These are phyloP conservation scores for Rhododendron vialii DNA, from an alignment of 148 eudicot genomes.

Conservation along the genomic window DNA sequence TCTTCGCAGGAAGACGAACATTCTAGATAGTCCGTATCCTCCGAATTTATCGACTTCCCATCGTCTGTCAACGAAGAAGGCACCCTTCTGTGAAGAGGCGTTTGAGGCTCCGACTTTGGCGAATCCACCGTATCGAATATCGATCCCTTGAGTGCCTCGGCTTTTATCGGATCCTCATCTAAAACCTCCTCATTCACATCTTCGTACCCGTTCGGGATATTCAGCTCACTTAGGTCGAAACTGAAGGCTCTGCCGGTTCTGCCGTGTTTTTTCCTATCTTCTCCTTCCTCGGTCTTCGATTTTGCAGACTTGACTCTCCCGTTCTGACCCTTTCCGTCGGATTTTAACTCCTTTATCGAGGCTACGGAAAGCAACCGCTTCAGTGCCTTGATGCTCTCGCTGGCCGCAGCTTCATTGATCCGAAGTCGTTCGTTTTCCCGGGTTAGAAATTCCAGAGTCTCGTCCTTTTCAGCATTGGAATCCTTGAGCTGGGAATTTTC, in stretches of 20 bases:
- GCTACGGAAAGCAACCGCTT: slow-evolving; percentile 40
- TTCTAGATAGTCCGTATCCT: slow-evolving; percentile 35
- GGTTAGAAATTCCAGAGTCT: slow-evolving; percentile 44
- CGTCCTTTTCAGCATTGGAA: slow-evolving; percentile 54
- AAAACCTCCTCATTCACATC: slow-evolving; percentile 16
- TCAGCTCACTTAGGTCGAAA: slow-evolving; percentile 44
- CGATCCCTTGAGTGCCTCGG: slow-evolving; percentile 61
- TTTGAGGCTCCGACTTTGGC: slow-evolving; percentile 27
- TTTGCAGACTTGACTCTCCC: slow-evolving; percentile 23
- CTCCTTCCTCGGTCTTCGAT: slow-evolving; percentile 24
- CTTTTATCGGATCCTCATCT: slow-evolving; percentile 46
- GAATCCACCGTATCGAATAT: slow-evolving; percentile 54
- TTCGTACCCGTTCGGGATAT: slow-evolving; percentile 5
- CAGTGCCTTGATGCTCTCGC: slow-evolving; percentile 54
- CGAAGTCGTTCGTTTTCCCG: slow-evolving; percentile 68
- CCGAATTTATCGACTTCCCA: slow-evolving; percentile 27
- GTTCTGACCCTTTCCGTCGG: slow-evolving; percentile 17
- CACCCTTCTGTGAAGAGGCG: slow-evolving; percentile 23
- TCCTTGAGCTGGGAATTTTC: slow-evolving; percentile 70
- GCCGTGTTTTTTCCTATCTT: slow-evolving; percentile 14
- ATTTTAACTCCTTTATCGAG: slow-evolving; percentile 17
- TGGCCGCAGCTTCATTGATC: slow-evolving; percentile 52
- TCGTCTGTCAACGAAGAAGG: slow-evolving; percentile 29
- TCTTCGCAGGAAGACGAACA: slow-evolving; percentile 34
- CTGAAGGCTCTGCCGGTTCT: slow-evolving; percentile 23